phyloP scores from a whole-genome alignment of 176 grass and related monocot species.

The Rhynchospora breviuscula region DNA sequence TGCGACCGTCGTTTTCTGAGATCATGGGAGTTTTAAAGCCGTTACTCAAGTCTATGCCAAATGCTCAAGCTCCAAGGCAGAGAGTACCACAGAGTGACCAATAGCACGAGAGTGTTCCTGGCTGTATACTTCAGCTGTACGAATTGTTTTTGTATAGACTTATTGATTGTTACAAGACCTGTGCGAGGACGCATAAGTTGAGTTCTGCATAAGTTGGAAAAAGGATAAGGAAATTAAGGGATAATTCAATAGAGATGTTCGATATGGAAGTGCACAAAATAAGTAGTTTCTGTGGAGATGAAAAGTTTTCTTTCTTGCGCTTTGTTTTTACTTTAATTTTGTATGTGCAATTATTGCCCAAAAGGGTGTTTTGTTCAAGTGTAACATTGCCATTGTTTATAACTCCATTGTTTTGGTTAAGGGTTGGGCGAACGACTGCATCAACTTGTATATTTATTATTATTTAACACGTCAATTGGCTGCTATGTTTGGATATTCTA shows the following conservation, averaged over 20 bases:
- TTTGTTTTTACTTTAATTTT: slow-evolving; percentile 6
- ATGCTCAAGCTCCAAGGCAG: slow-evolving; percentile 50
- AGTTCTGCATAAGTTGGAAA: slow-evolving; percentile 28
- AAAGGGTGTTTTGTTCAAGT: slow-evolving; percentile 29
- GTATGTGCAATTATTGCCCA: background rate
- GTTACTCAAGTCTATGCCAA: slow-evolving; percentile 53
- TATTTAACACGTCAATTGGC: background rate
- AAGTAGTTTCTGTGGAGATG: slow-evolving; percentile 17
- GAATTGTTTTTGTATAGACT: slow-evolving; percentile 63
- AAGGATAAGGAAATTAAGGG: slow-evolving; percentile 8
- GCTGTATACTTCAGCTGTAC: slow-evolving; percentile 26
- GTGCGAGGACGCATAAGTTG: slow-evolving; percentile 7
- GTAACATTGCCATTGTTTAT: slow-evolving; percentile 26
- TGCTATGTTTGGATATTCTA: background rate
- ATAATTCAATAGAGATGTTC: slow-evolving; percentile 4
- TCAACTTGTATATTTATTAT: slow-evolving; percentile 17
- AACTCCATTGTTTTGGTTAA: slow-evolving; percentile 19
- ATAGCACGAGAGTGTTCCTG: slow-evolving; percentile 24
- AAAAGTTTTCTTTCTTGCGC: background rate
- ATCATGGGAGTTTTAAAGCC: slow-evolving; percentile 79
- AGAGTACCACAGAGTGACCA: slow-evolving; percentile 43
- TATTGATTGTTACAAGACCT: slow-evolving; percentile 15
- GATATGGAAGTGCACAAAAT: slow-evolving; percentile 15
- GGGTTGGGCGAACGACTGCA: background rate
- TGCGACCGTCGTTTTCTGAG: slow-evolving; percentile 80